Conservation (phyloP, 257 asterid genomes). For the Ilex asprella region DNA sequence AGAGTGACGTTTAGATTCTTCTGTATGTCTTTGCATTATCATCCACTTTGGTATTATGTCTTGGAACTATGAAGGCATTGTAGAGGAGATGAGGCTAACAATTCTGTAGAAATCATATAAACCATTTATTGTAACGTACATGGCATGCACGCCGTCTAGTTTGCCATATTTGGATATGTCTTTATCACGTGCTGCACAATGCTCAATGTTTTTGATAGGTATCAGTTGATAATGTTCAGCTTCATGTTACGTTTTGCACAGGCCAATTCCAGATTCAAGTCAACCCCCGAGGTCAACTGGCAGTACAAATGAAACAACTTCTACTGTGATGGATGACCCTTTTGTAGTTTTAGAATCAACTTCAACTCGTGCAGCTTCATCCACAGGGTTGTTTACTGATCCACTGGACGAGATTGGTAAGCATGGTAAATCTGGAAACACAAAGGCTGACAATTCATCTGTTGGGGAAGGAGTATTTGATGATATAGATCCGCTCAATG, state of each 20-base stretch:
- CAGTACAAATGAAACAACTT: constrained; percentile 33
- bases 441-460: constrained; percentile 46
- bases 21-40: too few relatives aligned
- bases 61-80: too few relatives aligned
- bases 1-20: too few relatives aligned
- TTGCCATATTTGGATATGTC: background rate
- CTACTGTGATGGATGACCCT: constrained; percentile 54
- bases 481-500: constrained; percentile 69
- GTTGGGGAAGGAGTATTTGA: constrained; percentile 62
- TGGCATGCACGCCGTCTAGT: background rate
- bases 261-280: constrained; percentile 61
- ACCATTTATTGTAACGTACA: background rate
- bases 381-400: constrained; percentile 47
- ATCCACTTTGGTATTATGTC: too few relatives aligned
- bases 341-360: constrained; percentile 65
- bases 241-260: constrained; percentile 21
- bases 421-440: constrained; percentile 53
- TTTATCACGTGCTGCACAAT: background rate
- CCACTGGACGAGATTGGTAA: constrained; percentile 65
- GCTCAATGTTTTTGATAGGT: background rate
- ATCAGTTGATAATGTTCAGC: background rate
- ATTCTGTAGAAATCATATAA: background rate
- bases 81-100: too few relatives aligned
- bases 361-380: constrained; percentile 43
- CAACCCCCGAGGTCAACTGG: constrained; percentile 49